phyloP scores from a whole-genome alignment of 2,329 filamentous ascomycete genomes.

The Teratosphaeria nubilosa region DNA sequence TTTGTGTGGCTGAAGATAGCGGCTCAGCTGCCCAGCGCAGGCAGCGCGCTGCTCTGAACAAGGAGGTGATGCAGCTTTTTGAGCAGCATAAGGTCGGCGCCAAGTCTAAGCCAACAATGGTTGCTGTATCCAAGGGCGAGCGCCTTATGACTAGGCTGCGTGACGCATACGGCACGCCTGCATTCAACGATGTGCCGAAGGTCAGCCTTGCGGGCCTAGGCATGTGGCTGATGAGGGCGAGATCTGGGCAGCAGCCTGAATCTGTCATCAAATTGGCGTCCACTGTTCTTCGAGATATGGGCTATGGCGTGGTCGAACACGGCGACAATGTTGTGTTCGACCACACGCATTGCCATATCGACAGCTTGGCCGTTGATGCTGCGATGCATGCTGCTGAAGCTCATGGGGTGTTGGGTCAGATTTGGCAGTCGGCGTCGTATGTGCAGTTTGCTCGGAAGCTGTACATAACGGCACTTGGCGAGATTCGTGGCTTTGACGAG shows the following conservation, averaged over 20 bases:
- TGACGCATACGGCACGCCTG: not conserved
- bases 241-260: not conserved
- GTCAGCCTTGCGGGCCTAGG: slow-evolving; percentile 5
- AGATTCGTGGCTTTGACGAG: slow-evolving; percentile 5
- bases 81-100: not conserved
- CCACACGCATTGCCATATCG: not conserved
- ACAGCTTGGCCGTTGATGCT: slow-evolving; percentile 5
- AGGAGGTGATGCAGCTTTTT: not conserved
- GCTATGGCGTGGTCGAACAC: not conserved
- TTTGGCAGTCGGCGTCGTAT: slow-evolving; percentile 4
- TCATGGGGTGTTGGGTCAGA: not conserved
- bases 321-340: not conserved
- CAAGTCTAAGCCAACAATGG: not conserved
- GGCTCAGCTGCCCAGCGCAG: not conserved
- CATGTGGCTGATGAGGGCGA: slow-evolving; percentile 11
- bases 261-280: slow-evolving; percentile 2
- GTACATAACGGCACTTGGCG: slow-evolving; percentile 6
- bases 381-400: slow-evolving; percentile 5
- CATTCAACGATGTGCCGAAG: slow-evolving; percentile 4
- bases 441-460: slow-evolving; percentile 7
- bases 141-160: not conserved
- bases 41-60: not conserved
- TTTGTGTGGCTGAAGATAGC: slow-evolving; percentile 1
- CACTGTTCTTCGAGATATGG: slow-evolving; percentile 7
- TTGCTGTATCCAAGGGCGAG: not conserved